These are phyloP conservation scores for Tylopilus sp. DNA, from an alignment of 1,284 basidiomycete species.

Conservation along the genomic window DNA sequence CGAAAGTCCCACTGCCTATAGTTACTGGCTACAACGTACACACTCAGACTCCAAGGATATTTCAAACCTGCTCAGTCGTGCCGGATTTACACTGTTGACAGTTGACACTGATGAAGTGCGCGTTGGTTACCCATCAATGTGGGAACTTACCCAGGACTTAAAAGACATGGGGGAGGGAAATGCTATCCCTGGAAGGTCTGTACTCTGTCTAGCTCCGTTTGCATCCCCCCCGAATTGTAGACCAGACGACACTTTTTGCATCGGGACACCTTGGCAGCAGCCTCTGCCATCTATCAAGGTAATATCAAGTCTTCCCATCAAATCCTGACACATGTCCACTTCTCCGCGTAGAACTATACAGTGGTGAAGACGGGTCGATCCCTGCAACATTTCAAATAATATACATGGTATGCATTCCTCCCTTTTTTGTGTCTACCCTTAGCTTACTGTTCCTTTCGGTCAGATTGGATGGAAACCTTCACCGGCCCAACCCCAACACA, in stretches of 20 bases:
- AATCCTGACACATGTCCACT: conserved; percentile 5
- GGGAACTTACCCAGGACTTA: conserved; percentile 92
- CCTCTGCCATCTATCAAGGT: conserved; percentile 93
- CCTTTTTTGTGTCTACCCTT: neutral
- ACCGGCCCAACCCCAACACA: conserved; percentile 77
- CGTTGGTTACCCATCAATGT: conserved; percentile 92
- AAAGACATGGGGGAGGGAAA: conserved; percentile 97
- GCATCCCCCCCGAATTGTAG: neutral
- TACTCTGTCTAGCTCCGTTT: conserved; percentile 10
- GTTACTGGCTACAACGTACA: conserved; percentile 2
- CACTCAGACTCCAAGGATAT: conserved; percentile 80
- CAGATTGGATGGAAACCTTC: conserved; percentile 99
- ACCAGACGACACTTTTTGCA: conserved; percentile 65
- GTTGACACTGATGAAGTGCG: conserved; percentile 95
- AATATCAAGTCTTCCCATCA: neutral
- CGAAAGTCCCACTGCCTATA: conserved; percentile 13
- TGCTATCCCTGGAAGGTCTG: conserved; percentile 77
- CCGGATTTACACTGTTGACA: conserved; percentile 92
- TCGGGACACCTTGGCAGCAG: conserved; percentile 87
- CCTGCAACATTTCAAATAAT: conserved; percentile 97
- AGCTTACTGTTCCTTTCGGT: neutral
- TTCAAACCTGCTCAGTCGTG: conserved; percentile 86
- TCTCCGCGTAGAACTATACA: conserved; percentile 68
- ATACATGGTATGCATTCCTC: conserved; percentile 66
- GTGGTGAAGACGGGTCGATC: conserved; percentile 76